Percentiles rank a stretch among this genome's conserved stretches.
These are phyloP conservation scores for Pueraria montana DNA, from an alignment of 306 rosid species.

Conservation along the genomic window DNA sequence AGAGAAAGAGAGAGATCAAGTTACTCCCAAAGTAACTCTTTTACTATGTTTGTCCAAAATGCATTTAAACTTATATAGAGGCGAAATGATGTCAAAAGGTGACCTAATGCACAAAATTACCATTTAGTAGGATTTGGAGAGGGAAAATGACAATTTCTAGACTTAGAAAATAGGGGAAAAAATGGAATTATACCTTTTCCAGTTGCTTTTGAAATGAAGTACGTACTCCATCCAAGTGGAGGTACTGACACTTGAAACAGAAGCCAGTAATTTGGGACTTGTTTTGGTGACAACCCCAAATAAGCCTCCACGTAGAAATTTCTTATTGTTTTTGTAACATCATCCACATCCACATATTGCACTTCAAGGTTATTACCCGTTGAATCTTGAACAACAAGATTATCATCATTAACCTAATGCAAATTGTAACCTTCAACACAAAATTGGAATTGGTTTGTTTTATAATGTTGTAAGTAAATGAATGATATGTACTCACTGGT, in stretches of 20 bases:
- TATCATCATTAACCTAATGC: slow-evolving; percentile 73
- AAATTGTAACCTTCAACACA: slow-evolving; percentile 43
- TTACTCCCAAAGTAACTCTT: neutral
- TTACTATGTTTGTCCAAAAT: neutral
- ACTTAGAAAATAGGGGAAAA: no score
- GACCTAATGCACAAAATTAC: neutral
- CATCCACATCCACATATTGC: slow-evolving; percentile 67
- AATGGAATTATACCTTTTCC: slow-evolving; percentile 55
- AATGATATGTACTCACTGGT: slow-evolving; percentile 68
- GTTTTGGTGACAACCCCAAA: slow-evolving; percentile 61
- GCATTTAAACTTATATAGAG: neutral
- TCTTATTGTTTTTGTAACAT: slow-evolving; percentile 68
- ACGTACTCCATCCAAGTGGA: slow-evolving; percentile 89
- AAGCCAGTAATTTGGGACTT: slow-evolving; percentile 80
- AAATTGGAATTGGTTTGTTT: neutral
- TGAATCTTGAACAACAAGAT: slow-evolving; percentile 77
- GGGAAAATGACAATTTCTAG: neutral
- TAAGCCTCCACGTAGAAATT: slow-evolving; percentile 70
- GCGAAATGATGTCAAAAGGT: neutral
- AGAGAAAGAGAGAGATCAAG: no score
- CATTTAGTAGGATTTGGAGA: neutral
- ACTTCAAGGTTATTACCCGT: slow-evolving; percentile 61
- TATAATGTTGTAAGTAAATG: slow-evolving; percentile 20
- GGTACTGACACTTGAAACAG: slow-evolving; percentile 77
- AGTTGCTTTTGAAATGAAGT: slow-evolving; percentile 66